Evolutionary conservation across 306 rosid genomes (phyloP).

Genomic region (Psophocarpus tetragonolobus): DNA sequence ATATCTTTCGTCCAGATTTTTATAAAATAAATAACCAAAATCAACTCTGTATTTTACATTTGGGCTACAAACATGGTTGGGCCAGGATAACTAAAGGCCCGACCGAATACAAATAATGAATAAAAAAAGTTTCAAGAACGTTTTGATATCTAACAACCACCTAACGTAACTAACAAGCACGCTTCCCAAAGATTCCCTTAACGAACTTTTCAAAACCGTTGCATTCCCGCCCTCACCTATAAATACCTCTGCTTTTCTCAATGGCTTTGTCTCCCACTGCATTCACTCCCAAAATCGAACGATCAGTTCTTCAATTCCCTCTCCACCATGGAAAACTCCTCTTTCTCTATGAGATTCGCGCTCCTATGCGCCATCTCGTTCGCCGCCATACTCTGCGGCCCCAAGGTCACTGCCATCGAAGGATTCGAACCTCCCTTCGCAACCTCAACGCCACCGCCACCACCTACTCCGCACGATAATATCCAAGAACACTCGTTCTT

Average conservation of each 20-base stretch:
- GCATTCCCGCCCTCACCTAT: conserved; percentile 21
- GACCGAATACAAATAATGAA: background rate
- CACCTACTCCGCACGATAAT: conserved; percentile 52
- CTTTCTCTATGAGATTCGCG: conserved; percentile 34
- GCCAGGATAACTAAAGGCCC: background rate
- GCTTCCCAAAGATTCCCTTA: conserved; percentile 27
- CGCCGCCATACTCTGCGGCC: conserved; percentile 29
- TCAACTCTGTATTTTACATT: background rate
- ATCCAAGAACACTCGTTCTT: conserved; percentile 55
- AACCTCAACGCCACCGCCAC: conserved; percentile 26
- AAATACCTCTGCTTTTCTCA: conserved; percentile 11
- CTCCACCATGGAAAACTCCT: conserved; percentile 45
- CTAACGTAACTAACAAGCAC: conserved; percentile 32
- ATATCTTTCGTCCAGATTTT: background rate
- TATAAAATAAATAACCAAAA: too few relatives aligned
- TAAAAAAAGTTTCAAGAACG: background rate
- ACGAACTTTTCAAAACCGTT: conserved; percentile 22
- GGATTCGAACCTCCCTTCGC: conserved; percentile 39
- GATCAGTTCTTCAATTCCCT: background rate
- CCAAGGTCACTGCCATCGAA: conserved; percentile 35
- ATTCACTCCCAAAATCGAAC: conserved; percentile 26
- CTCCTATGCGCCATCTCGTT: conserved; percentile 14
- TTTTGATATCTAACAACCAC: conserved; percentile 25
- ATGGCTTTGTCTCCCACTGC: conserved; percentile 23
- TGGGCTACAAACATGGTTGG: background rate